Conservation (phyloP, 2,329 filamentous ascomycete species). For the Escovopsis sp. region DNA sequence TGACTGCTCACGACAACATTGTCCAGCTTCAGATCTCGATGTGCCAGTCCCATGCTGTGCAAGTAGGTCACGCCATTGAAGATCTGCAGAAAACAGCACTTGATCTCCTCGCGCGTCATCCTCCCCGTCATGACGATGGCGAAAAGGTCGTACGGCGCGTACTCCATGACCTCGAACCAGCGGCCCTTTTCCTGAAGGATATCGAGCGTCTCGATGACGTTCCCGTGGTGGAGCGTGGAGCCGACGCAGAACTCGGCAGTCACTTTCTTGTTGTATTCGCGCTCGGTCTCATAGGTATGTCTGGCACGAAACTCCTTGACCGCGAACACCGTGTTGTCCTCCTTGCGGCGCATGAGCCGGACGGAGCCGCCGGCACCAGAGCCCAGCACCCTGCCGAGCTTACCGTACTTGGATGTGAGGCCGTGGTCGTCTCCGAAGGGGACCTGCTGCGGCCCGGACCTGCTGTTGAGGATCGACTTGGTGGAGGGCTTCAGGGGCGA, state of each 20-base stretch:
- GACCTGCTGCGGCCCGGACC: conserved; percentile 42
- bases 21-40: conserved; percentile 90
- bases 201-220: conserved; percentile 95
- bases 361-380: conserved; percentile 92
- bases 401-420: conserved; percentile 81
- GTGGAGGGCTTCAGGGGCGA: conserved; percentile 35
- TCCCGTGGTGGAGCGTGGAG: conserved; percentile 90
- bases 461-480: conserved; percentile 12
- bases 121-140: conserved; percentile 98
- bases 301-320: conserved; percentile 92
- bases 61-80: conserved; percentile 87
- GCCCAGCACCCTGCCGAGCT: conserved; percentile 84
- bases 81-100: conserved; percentile 86
- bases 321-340: conserved; percentile 85
- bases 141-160: conserved; percentile 88
- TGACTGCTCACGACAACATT: conserved; percentile 94
- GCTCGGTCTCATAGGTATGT: conserved; percentile 84
- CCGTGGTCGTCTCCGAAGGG: conserved; percentile 94
- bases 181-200: conserved; percentile 86
- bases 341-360: conserved; percentile 80
- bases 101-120: conserved; percentile 83
- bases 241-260: conserved; percentile 98
- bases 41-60: conserved; percentile 86
- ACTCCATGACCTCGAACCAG: conserved; percentile 99
- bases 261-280: conserved; percentile 94